Conservation (phyloP, 2,329 filamentous ascomycete species). For the Colletotrichum endophyticum region DNA sequence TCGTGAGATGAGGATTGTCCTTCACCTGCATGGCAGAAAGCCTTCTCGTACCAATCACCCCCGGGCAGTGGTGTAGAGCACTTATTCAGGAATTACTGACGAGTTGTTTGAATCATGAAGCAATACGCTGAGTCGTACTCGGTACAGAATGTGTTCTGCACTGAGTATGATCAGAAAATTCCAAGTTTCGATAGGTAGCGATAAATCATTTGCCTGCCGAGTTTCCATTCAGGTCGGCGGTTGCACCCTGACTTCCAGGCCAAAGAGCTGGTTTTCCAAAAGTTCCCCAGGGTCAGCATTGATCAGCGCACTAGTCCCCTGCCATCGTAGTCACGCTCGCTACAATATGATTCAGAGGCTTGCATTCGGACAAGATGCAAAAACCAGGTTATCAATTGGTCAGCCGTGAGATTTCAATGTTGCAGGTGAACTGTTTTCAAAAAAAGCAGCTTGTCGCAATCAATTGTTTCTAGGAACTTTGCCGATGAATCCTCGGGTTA, state of each 20-base stretch:
- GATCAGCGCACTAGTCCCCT: background rate
- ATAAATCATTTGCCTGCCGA: background rate
- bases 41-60: background rate
- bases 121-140: background rate
- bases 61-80: rapidly evolving
- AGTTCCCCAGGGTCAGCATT: background rate
- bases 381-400: rapidly evolving
- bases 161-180: background rate
- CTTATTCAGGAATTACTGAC: background rate
- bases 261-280: rapidly evolving
- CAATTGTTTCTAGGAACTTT: background rate
- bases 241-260: background rate
- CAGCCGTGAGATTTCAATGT: background rate
- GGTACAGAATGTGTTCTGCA: background rate
- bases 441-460: rapidly evolving
- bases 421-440: rapidly evolving
- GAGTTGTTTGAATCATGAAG: background rate
- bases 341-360: background rate
- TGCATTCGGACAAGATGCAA: background rate
- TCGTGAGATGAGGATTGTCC: background rate
- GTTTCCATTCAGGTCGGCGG: rapidly evolving
- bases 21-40: background rate
- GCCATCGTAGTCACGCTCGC: rapidly evolving
- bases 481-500: background rate
- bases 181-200: rapidly evolving